Conservation (phyloP, 2,329 filamentous ascomycete genomes). For the Colletotrichum limetticola region DNA sequence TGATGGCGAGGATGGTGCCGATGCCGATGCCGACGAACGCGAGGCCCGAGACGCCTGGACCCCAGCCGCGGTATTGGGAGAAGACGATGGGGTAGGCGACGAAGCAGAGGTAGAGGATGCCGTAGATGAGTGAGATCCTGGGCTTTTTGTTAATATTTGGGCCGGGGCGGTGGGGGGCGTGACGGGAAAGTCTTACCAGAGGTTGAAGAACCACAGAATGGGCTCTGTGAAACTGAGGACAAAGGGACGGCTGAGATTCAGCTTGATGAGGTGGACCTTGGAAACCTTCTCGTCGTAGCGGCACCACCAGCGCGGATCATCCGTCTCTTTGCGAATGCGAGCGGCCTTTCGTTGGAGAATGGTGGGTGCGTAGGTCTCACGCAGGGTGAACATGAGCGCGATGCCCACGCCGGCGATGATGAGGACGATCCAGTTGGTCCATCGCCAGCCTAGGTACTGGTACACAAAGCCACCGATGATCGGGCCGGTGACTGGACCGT, state of each 20-base stretch:
- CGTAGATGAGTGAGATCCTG: constrained; percentile 84
- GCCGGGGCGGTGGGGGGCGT: too few relatives aligned
- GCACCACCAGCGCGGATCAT: constrained; percentile 80
- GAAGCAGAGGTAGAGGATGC: constrained; percentile 89
- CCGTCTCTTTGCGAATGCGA: constrained; percentile 72
- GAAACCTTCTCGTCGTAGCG: constrained; percentile 79
- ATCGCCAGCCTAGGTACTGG: constrained; percentile 85
- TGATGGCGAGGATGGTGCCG: constrained; percentile 71
- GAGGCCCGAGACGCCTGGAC: constrained; percentile 76
- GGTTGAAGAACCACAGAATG: constrained; percentile 77
- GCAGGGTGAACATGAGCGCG: constrained; percentile 66
- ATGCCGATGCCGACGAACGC: constrained; percentile 80
- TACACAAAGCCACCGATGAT: constrained; percentile 85
- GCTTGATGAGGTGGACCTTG: constrained; percentile 74
- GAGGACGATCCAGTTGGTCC: constrained; percentile 84
- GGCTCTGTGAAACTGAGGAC: constrained; percentile 83
- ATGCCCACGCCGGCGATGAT: constrained; percentile 75
- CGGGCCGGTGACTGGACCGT: constrained; percentile 70
- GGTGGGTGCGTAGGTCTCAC: constrained; percentile 81
- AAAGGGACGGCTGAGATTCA: constrained; percentile 83
- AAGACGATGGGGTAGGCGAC: constrained; percentile 92
- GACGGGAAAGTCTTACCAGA: constrained; percentile 61
- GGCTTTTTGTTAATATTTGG: not conserved
- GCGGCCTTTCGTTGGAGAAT: constrained; percentile 76
- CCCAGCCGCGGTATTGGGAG: constrained; percentile 79